Evolutionary conservation across 2,329 filamentous ascomycete species (phyloP).

Genomic region (Thelonectria discophora): DNA sequence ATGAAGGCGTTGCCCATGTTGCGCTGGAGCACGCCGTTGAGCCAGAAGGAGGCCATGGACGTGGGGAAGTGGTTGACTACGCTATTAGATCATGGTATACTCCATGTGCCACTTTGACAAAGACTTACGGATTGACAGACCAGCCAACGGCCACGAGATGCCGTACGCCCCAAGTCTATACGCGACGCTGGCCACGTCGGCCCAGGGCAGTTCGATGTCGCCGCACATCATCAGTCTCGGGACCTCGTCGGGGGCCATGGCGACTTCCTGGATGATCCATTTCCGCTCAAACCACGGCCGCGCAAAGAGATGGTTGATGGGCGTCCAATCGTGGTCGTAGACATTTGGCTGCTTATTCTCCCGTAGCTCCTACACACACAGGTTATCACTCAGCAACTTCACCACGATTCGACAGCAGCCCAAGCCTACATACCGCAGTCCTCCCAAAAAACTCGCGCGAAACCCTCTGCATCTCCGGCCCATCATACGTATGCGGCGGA

Average conservation of each 20-base stretch:
- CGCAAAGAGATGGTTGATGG: constrained; percentile 2
- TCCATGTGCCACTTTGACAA: too few relatives aligned
- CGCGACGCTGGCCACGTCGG: constrained; percentile 2
- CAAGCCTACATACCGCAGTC: not conserved
- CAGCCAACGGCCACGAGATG: not conserved
- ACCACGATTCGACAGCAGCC: too few relatives aligned
- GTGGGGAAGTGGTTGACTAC: not conserved
- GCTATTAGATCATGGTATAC: not conserved
- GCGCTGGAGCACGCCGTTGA: not conserved
- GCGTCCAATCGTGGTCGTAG: constrained; percentile 6
- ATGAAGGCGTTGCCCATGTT: not conserved
- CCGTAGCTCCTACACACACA: not conserved
- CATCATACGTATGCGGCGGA: not conserved
- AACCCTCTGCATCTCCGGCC: not conserved
- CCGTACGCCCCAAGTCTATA: not conserved
- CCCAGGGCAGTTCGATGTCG: constrained; percentile 6
- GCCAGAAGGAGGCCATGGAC: constrained; percentile 3
- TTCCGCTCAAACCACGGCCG: constrained; percentile 15
- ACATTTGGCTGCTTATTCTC: constrained; percentile 7
- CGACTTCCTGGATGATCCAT: constrained; percentile 16
- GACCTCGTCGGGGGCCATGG: not conserved
- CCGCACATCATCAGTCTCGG: constrained; percentile 8
- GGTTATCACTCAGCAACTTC: not conserved
- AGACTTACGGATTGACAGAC: not conserved
- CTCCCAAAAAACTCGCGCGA: not conserved